Base-by-base conservation (phyloP, 2,329 filamentous ascomycete genomes). In the Pleoardoris graminearum region DNA sequence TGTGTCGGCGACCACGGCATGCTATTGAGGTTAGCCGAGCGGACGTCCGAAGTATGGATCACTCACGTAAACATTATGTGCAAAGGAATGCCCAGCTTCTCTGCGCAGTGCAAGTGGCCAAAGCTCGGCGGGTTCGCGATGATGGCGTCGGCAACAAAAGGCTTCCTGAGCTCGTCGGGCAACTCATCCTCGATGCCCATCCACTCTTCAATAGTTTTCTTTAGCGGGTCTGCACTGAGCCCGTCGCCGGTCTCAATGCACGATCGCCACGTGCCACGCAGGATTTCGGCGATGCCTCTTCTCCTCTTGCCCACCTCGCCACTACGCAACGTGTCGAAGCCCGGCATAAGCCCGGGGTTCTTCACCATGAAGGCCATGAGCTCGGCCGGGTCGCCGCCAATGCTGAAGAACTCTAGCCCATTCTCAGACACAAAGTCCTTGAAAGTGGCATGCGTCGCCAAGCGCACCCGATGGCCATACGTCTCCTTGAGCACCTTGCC, bases 1-100 rank as follows among this genome's bases (percentile, higher is more conserved):
- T 90, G 85, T 0, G 91, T 96, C 0, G 91, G 87, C 1, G 89
- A 89, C 87, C 90, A 96, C 0, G 91, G 91, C 90, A 96, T 96
- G 1, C 83, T 84, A 54, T 12, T 6, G 11, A 5, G 51, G 51
- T 39, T 41, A 43, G 27, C 44, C 32, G 7, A 30, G 6, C 23
- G 30, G 41, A 19, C 30, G 25, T 30, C 17, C 23, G 33, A 32
- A 10, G 32, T 4, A 19, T 7, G 16, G 3, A 16, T 10, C 4
- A 80, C 85, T 72, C 77, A 89, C 53, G 91, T 96, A 74, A 96
- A 96, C 89, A 96, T 95, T 72, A 96, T 84, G 62, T 91, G 88
- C 7, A 91, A 67, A 0, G 88, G 88, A 43, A 91, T 85, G 0
- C 87, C 88, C 62, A 91, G 73, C 70, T 88, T 89, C 71, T 91